A percentile compares a stretch with the other conserved stretches of the same genome.
These are phyloP conservation scores for Artemisia tridentata DNA, from an alignment of 129 eudicot species.

Conservation along the genomic window DNA sequence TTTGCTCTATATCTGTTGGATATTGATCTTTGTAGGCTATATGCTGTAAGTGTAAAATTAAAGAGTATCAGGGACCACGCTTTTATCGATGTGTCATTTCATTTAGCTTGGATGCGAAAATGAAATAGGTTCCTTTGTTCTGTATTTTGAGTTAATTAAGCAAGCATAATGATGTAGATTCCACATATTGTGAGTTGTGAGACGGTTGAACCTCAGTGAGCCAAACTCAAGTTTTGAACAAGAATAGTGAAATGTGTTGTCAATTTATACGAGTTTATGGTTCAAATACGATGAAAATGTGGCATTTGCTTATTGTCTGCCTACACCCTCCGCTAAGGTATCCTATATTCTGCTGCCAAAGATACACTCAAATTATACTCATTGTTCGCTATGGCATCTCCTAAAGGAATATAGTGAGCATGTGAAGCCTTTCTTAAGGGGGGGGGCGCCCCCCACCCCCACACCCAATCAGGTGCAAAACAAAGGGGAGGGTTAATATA, in stretches of 20 bases:
- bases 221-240: constrained; percentile 2
- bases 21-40: constrained; percentile 32
- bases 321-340: not conserved
- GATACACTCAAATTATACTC: not conserved
- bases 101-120: constrained; percentile 13
- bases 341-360: constrained; percentile 7
- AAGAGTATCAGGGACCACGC: constrained; percentile 12
- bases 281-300: not conserved
- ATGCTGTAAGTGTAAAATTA: constrained; percentile 27
- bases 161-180: constrained; percentile 15
- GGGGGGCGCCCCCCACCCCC: too few species aligned
- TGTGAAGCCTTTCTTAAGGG: not conserved
- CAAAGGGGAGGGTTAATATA: not conserved
- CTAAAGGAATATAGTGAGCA: not conserved
- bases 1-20: constrained; percentile 30
- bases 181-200: constrained; percentile 9
- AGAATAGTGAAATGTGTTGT: constrained; percentile 9
- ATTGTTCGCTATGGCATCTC: not conserved
- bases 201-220: not conserved
- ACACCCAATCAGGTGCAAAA: too few species aligned
- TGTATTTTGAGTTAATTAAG: not conserved
- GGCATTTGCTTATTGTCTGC: constrained; percentile 5
- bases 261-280: not conserved
- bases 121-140: constrained; percentile 3
- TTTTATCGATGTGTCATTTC: constrained; percentile 9